These are phyloP conservation scores for Fomitiporia mediterranea DNA, from an alignment of 1,284 basidiomycete genomes.

Conservation along the genomic window DNA sequence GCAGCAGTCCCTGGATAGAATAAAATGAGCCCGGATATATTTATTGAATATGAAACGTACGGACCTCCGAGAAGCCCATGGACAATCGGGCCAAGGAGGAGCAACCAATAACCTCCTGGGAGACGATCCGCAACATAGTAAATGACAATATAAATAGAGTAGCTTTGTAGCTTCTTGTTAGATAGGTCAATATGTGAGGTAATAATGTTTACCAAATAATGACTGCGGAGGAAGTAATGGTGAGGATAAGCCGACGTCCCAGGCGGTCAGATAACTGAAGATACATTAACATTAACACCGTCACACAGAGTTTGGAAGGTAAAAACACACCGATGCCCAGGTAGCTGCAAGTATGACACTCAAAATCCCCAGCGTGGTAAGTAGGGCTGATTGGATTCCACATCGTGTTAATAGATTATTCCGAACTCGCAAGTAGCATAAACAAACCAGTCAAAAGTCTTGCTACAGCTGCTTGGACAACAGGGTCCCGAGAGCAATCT, in stretches of 20 bases:
- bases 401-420: not conserved
- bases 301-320: not conserved
- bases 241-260: slow-evolving; percentile 68
- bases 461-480: slow-evolving; percentile 69
- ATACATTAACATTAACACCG: too few species aligned
- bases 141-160: slow-evolving; percentile 65
- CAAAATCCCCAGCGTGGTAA: slow-evolving; percentile 65
- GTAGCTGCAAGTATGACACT: slow-evolving; percentile 73
- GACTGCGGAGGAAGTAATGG: slow-evolving; percentile 57
- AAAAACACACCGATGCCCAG: slow-evolving; percentile 69
- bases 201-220: slow-evolving; percentile 42
- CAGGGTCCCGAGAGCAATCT: slow-evolving; percentile 63
- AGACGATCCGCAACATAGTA: slow-evolving; percentile 53
- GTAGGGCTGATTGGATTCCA: slow-evolving; percentile 42
- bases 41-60: slow-evolving; percentile 22
- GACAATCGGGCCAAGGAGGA: slow-evolving; percentile 64
- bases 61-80: slow-evolving; percentile 79
- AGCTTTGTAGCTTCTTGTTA: slow-evolving; percentile 32
- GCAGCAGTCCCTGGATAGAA: slow-evolving; percentile 42
- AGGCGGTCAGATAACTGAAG: slow-evolving; percentile 70
- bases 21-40: not conserved
- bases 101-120: slow-evolving; percentile 80
- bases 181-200: not conserved
- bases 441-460: slow-evolving; percentile 49
- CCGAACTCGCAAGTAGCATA: slow-evolving; percentile 30